These are phyloP conservation scores for Tricholoma flavovirens DNA, from an alignment of 768 basidiomycete species.

Conservation along the genomic window DNA sequence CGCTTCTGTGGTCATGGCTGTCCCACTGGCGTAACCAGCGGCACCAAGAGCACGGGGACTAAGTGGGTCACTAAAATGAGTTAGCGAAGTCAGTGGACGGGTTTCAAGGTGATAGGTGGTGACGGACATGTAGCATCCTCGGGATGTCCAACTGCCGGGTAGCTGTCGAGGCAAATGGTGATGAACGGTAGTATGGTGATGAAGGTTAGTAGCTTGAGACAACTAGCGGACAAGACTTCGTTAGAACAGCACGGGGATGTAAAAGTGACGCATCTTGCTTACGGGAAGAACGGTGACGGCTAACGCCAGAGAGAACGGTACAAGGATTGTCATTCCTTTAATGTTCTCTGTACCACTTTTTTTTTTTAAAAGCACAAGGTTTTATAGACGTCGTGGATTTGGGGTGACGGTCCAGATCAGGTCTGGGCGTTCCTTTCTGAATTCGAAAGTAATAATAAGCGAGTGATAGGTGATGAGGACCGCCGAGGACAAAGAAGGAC, in stretches of 20 bases:
- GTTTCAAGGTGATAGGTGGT: not conserved
- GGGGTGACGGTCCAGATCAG: constrained; percentile 17
- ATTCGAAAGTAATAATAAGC: constrained; percentile 1
- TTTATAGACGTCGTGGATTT: constrained; percentile 27
- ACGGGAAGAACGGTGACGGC: constrained; percentile 35
- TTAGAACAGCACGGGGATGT: constrained; percentile 1
- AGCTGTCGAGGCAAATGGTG: constrained; percentile 39
- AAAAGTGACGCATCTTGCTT: constrained; percentile 12
- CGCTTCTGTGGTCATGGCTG: constrained; percentile 54
- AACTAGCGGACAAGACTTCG: not conserved
- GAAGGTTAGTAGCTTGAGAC: constrained; percentile 18
- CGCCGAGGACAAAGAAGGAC: not conserved
- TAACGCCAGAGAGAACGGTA: constrained; percentile 27
- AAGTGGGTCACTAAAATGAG: constrained; percentile 44
- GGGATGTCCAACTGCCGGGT: constrained; percentile 49
- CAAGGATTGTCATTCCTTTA: constrained; percentile 28
- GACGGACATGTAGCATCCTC: constrained; percentile 58
- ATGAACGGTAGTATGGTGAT: constrained; percentile 19
- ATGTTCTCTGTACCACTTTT: not conserved
- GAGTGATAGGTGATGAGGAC: not conserved
- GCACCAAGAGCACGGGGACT: constrained; percentile 54
- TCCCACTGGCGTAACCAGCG: constrained; percentile 37
- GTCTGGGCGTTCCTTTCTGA: constrained; percentile 10
- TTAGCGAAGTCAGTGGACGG: not conserved
- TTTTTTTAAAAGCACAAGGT: constrained; percentile 1